Evolutionary conservation across 2,329 filamentous ascomycete genomes (phyloP).

Genomic region (Penicillium rolfsii): DNA sequence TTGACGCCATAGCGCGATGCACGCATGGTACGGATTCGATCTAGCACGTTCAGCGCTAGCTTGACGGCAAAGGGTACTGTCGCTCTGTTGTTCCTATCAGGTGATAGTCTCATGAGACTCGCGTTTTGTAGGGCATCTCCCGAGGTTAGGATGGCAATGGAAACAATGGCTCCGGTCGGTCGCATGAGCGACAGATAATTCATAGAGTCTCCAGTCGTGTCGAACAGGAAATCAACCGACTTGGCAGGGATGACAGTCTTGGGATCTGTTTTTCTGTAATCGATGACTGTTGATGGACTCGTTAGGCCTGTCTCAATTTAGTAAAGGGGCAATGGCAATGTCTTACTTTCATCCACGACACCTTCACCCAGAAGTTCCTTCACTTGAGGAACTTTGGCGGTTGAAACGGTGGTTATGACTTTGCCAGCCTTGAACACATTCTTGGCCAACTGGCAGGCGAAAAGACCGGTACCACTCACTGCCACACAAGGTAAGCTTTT

Average conservation of each 20-base stretch:
- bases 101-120: constrained; percentile 26
- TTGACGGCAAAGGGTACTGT: constrained; percentile 32
- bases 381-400: constrained; percentile 54
- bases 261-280: constrained; percentile 53
- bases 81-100: constrained; percentile 15
- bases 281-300: constrained; percentile 42
- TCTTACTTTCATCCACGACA: constrained; percentile 49
- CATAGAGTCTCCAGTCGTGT: constrained; percentile 51
- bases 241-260: constrained; percentile 44
- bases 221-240: constrained; percentile 56
- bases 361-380: constrained; percentile 48
- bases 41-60: constrained; percentile 37
- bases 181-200: constrained; percentile 49
- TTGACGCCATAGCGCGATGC: constrained; percentile 50
- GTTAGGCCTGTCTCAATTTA: neutral
- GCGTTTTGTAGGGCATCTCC: constrained; percentile 39
- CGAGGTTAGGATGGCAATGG: constrained; percentile 40
- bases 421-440: constrained; percentile 55
- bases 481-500: constrained; percentile 1
- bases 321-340: neutral
- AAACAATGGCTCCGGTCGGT: constrained; percentile 41
- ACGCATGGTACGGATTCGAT: constrained; percentile 47
- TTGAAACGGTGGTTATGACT: constrained; percentile 58
- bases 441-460: constrained; percentile 55
- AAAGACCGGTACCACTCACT: constrained; percentile 53